Base-by-base conservation (phyloP, 345 rosid species). In the Kandelia obovata region DNA sequence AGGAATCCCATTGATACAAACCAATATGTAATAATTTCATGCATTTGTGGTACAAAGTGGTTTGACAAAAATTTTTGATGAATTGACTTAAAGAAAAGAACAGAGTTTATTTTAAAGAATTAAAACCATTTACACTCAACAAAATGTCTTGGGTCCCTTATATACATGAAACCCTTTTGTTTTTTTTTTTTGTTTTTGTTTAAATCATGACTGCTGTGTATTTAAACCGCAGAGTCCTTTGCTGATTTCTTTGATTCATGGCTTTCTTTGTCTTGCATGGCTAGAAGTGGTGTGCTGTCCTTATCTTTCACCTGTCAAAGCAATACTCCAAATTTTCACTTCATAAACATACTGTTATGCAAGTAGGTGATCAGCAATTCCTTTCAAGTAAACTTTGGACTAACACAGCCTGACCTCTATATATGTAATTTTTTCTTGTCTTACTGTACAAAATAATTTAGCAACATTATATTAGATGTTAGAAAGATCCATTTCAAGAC, bases 281-380 rank as follows among this genome's bases (percentile, higher is more conserved):
- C 84, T 71, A 87, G 64, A 61, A 89, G 82, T 62, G 90, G 87
- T 60, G 96, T 82, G 57, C 71, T 83, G 37, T 91, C 98, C 69
- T 87, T 88, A 21, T 94, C 97, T 77, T 94, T 91, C 79, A 86
- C 66, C 98, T 94, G 74, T 57, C 75, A 71, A 20, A 25, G 31
- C 20, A 27, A 26, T 6, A 21, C 15, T 31, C 25, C 6, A 23
- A 46, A 46, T 11, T 68, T 34, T 27, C 39, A 65, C 23, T 21
- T 37, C 51, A 34, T 16, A 35, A 34, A 1, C 4, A 26, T 43
- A 2, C 16, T 13, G 16, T 13, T 43, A 43, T 15, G 17, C 4
- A 3, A 5, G 49, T 13, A 43, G 5, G 49, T 43, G 49, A 15
- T 3, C 5, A 43, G 49, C 13, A 43, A 43, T 43, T 16, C 19